These are phyloP conservation scores for Podospora sp. DNA, from an alignment of 495 filamentous ascomycete species.

Conservation along the genomic window DNA sequence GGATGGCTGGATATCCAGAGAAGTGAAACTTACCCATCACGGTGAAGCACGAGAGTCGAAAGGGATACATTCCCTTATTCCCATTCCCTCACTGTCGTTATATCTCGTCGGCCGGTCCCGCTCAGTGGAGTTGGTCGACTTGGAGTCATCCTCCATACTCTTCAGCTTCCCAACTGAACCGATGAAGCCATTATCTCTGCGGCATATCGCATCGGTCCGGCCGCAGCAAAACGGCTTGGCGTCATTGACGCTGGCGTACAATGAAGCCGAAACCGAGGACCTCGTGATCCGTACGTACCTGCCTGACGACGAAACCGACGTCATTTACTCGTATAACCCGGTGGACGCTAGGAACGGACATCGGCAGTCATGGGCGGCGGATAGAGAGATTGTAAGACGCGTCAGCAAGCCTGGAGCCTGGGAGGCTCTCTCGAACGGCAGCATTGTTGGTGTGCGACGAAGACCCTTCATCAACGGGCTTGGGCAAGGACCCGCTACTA, in stretches of 20 bases:
- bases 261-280: slow-evolving; percentile 52
- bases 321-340: slow-evolving; percentile 43
- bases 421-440: slow-evolving; percentile 51
- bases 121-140: slow-evolving; percentile 57
- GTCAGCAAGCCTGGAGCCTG: slow-evolving; percentile 54
- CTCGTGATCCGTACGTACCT: slow-evolving; percentile 60
- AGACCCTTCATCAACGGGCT: slow-evolving; percentile 10
- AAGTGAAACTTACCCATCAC: slow-evolving; percentile 37
- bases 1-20: slow-evolving; percentile 39
- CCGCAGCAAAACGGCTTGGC: slow-evolving; percentile 50
- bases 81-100: slow-evolving; percentile 47
- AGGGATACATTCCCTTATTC: slow-evolving; percentile 43
- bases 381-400: slow-evolving; percentile 37
- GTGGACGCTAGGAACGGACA: slow-evolving; percentile 23
- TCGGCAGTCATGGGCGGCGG: slow-evolving; percentile 46
- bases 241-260: slow-evolving; percentile 58
- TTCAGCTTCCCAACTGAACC: slow-evolving; percentile 59
- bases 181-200: slow-evolving; percentile 56
- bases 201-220: slow-evolving; percentile 51
- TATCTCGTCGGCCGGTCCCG: slow-evolving; percentile 50
- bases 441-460: slow-evolving; percentile 51
- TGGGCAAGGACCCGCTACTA: slow-evolving; percentile 11
- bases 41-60: slow-evolving; percentile 24
- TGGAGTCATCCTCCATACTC: slow-evolving; percentile 51
- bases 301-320: slow-evolving; percentile 48